phyloP scores from a whole-genome alignment of 2,329 filamentous ascomycete species.

The Aureobasidium sp. region DNA sequence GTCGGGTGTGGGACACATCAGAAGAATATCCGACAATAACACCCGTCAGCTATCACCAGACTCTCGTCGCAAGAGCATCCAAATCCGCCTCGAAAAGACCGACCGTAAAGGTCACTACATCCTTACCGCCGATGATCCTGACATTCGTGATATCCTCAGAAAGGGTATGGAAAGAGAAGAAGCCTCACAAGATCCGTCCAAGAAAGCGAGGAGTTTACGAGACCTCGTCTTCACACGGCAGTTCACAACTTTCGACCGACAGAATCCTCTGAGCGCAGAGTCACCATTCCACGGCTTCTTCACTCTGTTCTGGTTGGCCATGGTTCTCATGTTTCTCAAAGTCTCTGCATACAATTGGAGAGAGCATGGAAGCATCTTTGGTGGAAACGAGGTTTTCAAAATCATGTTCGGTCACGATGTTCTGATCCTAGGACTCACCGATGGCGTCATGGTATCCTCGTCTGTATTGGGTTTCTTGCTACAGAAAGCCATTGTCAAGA shows the following conservation, averaged over 20 bases:
- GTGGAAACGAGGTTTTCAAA: constrained; percentile 63
- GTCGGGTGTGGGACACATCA: constrained; percentile 14
- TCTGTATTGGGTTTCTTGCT: constrained; percentile 61
- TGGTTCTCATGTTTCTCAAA: constrained; percentile 59
- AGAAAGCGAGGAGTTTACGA: constrained; percentile 35
- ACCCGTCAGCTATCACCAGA: constrained; percentile 11
- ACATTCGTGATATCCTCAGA: constrained; percentile 41
- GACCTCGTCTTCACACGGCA: constrained; percentile 65
- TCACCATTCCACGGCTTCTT: constrained; percentile 75
- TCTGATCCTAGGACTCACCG: constrained; percentile 49
- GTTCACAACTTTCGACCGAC: constrained; percentile 67
- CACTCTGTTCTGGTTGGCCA: constrained; percentile 68
- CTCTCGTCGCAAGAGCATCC: constrained; percentile 34
- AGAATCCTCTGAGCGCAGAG: constrained; percentile 57
- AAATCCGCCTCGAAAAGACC: constrained; percentile 42
- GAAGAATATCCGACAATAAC: constrained; percentile 6
- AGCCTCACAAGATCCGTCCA: constrained; percentile 25
- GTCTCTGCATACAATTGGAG: constrained; percentile 63
- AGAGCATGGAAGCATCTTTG: constrained; percentile 60
- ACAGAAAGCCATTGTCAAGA: constrained; percentile 53
- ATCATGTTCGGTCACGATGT: constrained; percentile 57
- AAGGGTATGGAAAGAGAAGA: constrained; percentile 39
- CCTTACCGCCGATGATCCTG: constrained; percentile 44
- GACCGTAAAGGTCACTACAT: constrained; percentile 41
- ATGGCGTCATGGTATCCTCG: constrained; percentile 60